phyloP scores from a whole-genome alignment of 179 eudicot genomes.

The Beta macrorhiza region DNA sequence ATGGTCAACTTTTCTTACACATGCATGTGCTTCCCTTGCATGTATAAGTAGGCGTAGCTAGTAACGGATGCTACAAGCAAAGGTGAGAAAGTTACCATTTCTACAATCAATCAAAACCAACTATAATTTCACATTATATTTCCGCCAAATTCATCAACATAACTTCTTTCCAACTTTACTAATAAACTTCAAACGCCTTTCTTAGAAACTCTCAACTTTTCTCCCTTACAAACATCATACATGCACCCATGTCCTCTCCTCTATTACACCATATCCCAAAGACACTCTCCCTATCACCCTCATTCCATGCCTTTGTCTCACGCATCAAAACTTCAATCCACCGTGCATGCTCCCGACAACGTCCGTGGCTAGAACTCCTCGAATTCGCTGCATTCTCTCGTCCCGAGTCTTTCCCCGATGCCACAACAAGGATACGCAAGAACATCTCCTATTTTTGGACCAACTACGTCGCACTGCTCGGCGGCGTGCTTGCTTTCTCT shows the following conservation, averaged over 20 bases:
- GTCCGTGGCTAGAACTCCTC: constrained; percentile 48
- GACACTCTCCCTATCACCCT: constrained; percentile 30
- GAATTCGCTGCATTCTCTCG: constrained; percentile 45
- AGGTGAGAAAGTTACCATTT: constrained; percentile 23
- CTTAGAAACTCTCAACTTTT: background rate
- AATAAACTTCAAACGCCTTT: background rate
- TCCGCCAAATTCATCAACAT: background rate
- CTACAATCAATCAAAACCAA: constrained; percentile 17
- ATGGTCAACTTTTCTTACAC: constrained; percentile 2
- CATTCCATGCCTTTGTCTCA: constrained; percentile 35
- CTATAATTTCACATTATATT: background rate
- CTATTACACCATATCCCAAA: constrained; percentile 25
- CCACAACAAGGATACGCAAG: constrained; percentile 39
- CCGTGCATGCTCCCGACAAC: constrained; percentile 38
- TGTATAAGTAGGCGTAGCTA: background rate
- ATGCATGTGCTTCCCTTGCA: background rate
- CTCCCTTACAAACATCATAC: background rate
- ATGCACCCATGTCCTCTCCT: constrained; percentile 25
- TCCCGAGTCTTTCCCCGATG: constrained; percentile 42
- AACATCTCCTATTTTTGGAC: constrained; percentile 45
- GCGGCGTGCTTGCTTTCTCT: constrained; percentile 36
- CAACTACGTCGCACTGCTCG: constrained; percentile 42
- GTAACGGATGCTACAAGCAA: constrained; percentile 24
- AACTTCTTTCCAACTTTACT: background rate
- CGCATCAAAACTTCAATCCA: constrained; percentile 32